phyloP scores from a whole-genome alignment of 768 basidiomycete genomes.

The Suillus discolor region DNA sequence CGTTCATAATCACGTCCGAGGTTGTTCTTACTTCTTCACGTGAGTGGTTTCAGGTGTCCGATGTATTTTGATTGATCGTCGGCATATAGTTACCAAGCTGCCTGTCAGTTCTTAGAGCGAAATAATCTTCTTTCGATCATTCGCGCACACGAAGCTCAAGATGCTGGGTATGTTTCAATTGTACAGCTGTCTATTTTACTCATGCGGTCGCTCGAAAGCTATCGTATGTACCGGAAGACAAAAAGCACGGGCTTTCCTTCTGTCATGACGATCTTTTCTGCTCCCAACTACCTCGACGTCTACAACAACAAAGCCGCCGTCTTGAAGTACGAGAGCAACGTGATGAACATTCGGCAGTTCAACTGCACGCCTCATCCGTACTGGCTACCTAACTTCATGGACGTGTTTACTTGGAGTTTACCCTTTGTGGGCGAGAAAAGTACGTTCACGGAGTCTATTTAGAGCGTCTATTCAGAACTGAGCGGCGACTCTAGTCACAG shows the following conservation, averaged over 20 bases:
- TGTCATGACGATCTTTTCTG: conserved; percentile 99
- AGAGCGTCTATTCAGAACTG: conserved; percentile 1
- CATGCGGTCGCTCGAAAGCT: conserved; percentile 45
- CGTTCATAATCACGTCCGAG: conserved; percentile 94
- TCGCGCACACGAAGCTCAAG: conserved; percentile 97
- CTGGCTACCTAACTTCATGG: conserved; percentile 99
- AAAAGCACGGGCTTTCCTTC: conserved; percentile 98
- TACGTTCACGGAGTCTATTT: conserved; percentile 34
- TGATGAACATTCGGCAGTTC: conserved; percentile 98
- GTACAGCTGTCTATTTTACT: neutral
- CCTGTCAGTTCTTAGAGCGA: conserved; percentile 95
- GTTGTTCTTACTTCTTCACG: conserved; percentile 96
- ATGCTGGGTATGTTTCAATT: conserved; percentile 75
- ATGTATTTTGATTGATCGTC: conserved; percentile 7
- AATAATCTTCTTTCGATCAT: conserved; percentile 98
- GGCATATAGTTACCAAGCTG: conserved; percentile 81
- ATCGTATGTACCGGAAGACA: conserved; percentile 99
- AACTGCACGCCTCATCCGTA: conserved; percentile 96
- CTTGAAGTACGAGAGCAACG: conserved; percentile 98
- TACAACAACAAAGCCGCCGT: conserved; percentile 99
- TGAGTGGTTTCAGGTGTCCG: conserved; percentile 34
- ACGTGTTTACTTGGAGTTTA: conserved; percentile 98
- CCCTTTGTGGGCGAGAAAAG: conserved; percentile 99
- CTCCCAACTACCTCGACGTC: conserved; percentile 97
- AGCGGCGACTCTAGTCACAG: conserved; percentile 68